Evolutionary conservation across 352 stramenopile genomes (phyloP).

Genomic region (Phytopythium delawarense): DNA sequence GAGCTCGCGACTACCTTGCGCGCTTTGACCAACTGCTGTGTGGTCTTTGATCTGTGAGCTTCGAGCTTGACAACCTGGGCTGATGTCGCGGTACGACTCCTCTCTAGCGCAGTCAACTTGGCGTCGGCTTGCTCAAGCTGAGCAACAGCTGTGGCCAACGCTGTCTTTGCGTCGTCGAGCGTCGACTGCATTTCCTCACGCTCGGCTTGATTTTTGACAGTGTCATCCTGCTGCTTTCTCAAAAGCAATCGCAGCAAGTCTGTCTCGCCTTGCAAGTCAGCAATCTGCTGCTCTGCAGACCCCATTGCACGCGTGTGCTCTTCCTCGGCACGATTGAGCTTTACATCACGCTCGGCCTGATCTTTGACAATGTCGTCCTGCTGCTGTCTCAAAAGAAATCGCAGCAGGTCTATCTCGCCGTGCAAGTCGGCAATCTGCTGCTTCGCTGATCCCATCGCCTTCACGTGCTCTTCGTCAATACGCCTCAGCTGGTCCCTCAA

Average conservation of each 20-base stretch:
- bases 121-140: background rate
- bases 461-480: background rate
- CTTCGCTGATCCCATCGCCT: background rate
- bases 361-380: background rate
- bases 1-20: background rate
- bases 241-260: background rate
- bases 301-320: background rate
- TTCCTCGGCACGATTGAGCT: background rate
- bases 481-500: background rate
- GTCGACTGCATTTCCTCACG: background rate
- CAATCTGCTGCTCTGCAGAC: background rate
- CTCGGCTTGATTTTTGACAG: background rate
- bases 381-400: background rate
- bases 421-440: background rate
- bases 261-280: background rate
- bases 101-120: background rate
- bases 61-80: constrained; percentile 1
- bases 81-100: background rate
- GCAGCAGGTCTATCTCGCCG: background rate
- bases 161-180: background rate
- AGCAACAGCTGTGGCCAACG: background rate
- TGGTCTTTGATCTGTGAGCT: background rate
- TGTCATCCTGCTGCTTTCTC: background rate
- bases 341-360: background rate
- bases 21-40: background rate